phyloP scores from a whole-genome alignment of 495 filamentous ascomycete genomes.

The Choiromyces venosus region DNA sequence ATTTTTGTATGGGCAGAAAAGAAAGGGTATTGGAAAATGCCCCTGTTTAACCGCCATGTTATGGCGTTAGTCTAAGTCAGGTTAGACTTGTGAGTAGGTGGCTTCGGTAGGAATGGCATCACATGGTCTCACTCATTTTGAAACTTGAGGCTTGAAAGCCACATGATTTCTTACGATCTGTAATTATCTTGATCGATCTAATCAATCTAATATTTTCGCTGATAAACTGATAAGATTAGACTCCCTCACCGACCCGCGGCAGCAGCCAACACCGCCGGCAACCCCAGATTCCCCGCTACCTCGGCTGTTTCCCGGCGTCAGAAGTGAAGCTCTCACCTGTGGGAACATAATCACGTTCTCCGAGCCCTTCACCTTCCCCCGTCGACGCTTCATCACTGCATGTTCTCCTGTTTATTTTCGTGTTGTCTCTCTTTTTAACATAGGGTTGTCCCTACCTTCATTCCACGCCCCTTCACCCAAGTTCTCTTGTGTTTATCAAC shows the following conservation, averaged over 20 bases:
- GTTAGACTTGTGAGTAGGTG: not conserved
- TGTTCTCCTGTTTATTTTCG: not conserved
- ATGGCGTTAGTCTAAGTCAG: not conserved
- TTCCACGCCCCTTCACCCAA: not conserved
- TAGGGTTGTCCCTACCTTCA: not conserved
- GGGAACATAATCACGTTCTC: not conserved
- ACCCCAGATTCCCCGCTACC: not conserved
- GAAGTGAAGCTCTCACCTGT: not conserved
- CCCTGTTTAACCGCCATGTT: not conserved
- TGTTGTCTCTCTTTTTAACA: not conserved
- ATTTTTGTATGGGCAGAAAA: not conserved
- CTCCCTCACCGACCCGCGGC: not conserved
- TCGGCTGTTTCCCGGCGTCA: constrained; percentile 1
- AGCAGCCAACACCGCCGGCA: not conserved
- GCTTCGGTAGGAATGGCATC: not conserved
- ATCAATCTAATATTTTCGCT: not conserved
- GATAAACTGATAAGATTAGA: not conserved
- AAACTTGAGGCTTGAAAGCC: not conserved
- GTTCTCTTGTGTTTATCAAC: not conserved
- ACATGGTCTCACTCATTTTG: not conserved
- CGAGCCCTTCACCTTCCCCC: not conserved
- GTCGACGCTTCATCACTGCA: not conserved
- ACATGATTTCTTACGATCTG: not conserved
- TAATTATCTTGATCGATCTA: not conserved
- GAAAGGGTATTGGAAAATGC: not conserved